phyloP scores from a whole-genome alignment of 2,329 filamentous ascomycete species.

The Ophiostoma sp. region DNA sequence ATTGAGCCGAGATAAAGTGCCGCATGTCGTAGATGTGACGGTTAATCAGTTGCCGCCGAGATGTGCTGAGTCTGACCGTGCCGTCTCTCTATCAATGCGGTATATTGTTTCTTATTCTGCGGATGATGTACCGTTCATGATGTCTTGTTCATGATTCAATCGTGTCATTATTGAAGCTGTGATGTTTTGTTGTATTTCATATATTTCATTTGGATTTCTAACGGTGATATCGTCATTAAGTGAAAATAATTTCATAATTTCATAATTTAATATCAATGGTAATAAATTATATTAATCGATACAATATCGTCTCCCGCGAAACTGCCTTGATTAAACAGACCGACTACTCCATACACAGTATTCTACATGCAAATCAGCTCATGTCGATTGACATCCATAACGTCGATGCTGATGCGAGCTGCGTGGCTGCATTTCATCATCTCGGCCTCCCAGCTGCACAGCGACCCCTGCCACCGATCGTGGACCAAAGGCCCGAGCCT shows the following conservation, averaged over 20 bases:
- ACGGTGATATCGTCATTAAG: not conserved
- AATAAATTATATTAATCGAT: not conserved
- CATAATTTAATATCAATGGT: too few relatives aligned
- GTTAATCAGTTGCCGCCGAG: not conserved
- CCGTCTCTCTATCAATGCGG: not conserved
- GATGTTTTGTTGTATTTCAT: not conserved
- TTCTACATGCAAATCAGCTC: too few relatives aligned
- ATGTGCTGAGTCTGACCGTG: not conserved
- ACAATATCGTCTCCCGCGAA: not conserved
- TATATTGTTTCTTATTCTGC: not conserved
- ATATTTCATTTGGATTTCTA: not conserved
- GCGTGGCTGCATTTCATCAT: not conserved
- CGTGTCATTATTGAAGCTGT: too few relatives aligned
- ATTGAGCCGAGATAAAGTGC: not conserved
- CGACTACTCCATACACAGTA: too few relatives aligned
- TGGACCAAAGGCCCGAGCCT: not conserved
- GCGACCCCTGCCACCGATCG: slow-evolving; percentile 7
- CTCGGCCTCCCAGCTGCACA: not conserved
- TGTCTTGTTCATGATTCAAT: too few relatives aligned
- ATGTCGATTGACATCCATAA: not conserved
- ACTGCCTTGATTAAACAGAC: too few relatives aligned
- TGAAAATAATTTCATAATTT: not conserved
- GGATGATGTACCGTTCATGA: too few relatives aligned
- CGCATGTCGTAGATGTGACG: not conserved
- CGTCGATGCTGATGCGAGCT: not conserved